Evolutionary conservation across 1,139 yeast species (phyloP), one percentile per base, ranked within the genome.

Genomic region (Groenewaldozyma auringiensis): DNA sequence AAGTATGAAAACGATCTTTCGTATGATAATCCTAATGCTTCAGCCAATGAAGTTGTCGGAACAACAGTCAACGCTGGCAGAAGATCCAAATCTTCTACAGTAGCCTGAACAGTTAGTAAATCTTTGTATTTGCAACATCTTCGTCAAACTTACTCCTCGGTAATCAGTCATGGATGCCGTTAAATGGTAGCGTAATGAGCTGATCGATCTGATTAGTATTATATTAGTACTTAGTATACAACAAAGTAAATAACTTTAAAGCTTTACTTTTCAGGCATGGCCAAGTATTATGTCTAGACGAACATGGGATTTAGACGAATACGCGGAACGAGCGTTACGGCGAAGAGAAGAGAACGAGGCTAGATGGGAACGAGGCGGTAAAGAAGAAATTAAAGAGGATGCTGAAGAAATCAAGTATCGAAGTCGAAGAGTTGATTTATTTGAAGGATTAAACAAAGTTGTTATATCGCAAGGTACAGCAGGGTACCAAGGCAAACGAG

Each of bases 291-390:
- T 49, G 52, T 48, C 52, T 8, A 35, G 49, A 3, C 48, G 48
- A 8, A 25, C 29, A 25, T 83, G 94, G 94, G 77, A 83, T 54
- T 72, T 75, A 29, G 82, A 79, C 16, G 83, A 77, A 27, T 82
- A 81, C 53, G 79, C 75, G 1, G 59, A 69, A 42, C 70, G 70
- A 36, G 79, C 81, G 3, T 61, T 63, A 29, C 53, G 58, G 33
- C 54, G 69, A 44, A 50, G 43, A 37, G 52, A 50, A 16, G 48
- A 47, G 27, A 52, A 47, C 45, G 44, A 51, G 37, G 50, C 48
- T 25, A 43, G 46, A 21, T 40, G 48, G 29, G 44, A 36, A 42
- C 49, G 44, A 36, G 59, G 38, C 43, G 63, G 55, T 48, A 57
- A 47, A 37, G 51, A 51, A 36, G 49, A 46, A 14, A 51, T 46